A percentile compares a stretch with the other conserved stretches of the same genome.
Evolutionary conservation across 805 yeast species (phyloP).

Genomic region (Starmerella bombi): DNA sequence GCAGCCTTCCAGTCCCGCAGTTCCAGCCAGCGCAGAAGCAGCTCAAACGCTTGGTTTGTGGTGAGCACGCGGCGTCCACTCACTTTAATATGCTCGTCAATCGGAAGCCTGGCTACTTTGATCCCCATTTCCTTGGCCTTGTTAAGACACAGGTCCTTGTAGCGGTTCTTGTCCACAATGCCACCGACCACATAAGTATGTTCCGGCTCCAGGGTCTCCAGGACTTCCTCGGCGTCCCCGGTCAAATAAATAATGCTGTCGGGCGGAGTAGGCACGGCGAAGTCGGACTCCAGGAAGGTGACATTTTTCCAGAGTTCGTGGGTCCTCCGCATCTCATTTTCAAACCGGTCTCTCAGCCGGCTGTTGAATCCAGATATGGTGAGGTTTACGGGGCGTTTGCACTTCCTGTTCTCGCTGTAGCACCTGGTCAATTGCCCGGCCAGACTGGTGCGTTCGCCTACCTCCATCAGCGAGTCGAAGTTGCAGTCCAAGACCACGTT

Average conservation of each 20-base stretch:
- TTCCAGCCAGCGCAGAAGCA: slow-evolving; percentile 70
- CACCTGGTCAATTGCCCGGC: slow-evolving; percentile 70
- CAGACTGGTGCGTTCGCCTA: slow-evolving; percentile 53
- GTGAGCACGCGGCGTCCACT: slow-evolving; percentile 84
- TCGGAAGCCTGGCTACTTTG: slow-evolving; percentile 67
- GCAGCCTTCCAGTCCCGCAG: slow-evolving; percentile 71
- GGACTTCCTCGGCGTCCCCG: slow-evolving; percentile 68
- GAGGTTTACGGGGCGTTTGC: slow-evolving; percentile 45
- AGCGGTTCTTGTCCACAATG: slow-evolving; percentile 87
- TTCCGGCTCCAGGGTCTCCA: slow-evolving; percentile 52
- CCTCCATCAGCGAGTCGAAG: slow-evolving; percentile 81
- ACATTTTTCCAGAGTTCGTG: slow-evolving; percentile 60
- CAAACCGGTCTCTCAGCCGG: slow-evolving; percentile 54
- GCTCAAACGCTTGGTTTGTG: slow-evolving; percentile 87
- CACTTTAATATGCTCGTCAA: slow-evolving; percentile 66
- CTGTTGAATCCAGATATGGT: slow-evolving; percentile 53
- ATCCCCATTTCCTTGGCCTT: slow-evolving; percentile 69
- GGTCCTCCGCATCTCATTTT: slow-evolving; percentile 40
- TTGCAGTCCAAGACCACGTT: slow-evolving; percentile 70
- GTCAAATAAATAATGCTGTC: slow-evolving; percentile 46
- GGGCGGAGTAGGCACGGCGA: slow-evolving; percentile 19
- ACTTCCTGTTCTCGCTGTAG: slow-evolving; percentile 62
- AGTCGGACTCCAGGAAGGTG: slow-evolving; percentile 34
- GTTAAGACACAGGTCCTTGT: slow-evolving; percentile 62
- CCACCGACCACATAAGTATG: slow-evolving; percentile 85